Evolutionary conservation across 202 grass and related monocot genomes (phyloP).

Genomic region (Hordeum pubiflorum): DNA sequence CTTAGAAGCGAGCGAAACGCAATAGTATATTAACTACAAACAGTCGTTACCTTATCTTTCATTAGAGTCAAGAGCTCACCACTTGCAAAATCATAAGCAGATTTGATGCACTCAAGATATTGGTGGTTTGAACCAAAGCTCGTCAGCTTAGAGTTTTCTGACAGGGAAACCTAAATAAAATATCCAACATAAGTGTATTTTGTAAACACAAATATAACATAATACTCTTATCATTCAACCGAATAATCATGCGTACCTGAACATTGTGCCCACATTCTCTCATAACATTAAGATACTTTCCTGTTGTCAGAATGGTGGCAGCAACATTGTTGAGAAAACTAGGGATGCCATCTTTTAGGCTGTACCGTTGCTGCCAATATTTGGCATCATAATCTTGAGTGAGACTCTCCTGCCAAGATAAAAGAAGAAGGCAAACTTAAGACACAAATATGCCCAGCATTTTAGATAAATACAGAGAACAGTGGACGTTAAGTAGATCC

Average conservation of each 20-base stretch:
- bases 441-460: neutral
- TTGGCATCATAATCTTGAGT: slow-evolving; percentile 88
- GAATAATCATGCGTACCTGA: slow-evolving; percentile 48
- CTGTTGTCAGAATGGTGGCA: slow-evolving; percentile 78
- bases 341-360: slow-evolving; percentile 86
- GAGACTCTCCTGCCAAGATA: slow-evolving; percentile 69
- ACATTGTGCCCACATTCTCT: slow-evolving; percentile 92
- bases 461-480: slow-evolving; percentile 20
- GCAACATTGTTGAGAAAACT: slow-evolving; percentile 91
- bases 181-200: slow-evolving; percentile 13
- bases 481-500: neutral
- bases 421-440: slow-evolving; percentile 25
- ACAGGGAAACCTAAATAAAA: slow-evolving; percentile 65
- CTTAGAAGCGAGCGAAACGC: neutral
- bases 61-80: slow-evolving; percentile 85
- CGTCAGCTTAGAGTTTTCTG: slow-evolving; percentile 91
- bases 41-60: slow-evolving; percentile 67
- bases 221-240: neutral
- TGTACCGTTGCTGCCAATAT: slow-evolving; percentile 96
- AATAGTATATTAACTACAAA: slow-evolving; percentile 1
- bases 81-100: slow-evolving; percentile 98
- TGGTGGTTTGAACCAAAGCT: slow-evolving; percentile 87
- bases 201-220: neutral
- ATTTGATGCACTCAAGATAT: slow-evolving; percentile 96
- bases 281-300: slow-evolving; percentile 98